Conservation (phyloP, 1,139 yeast genomes). For the Kurtzmaniella quercitrusa region DNA sequence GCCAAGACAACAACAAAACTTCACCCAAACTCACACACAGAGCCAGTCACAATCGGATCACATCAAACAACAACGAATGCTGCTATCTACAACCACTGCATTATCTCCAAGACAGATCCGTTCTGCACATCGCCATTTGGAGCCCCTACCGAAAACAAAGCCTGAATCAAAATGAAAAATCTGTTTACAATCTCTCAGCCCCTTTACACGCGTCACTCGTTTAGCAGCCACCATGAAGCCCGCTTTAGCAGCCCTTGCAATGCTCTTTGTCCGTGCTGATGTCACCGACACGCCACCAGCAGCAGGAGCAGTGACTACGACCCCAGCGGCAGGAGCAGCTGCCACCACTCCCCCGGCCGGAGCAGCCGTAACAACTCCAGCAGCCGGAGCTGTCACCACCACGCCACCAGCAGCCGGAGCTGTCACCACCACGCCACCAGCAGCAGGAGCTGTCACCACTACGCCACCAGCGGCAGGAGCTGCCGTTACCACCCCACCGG, state of each 20-base stretch:
- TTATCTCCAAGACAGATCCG: too few relatives aligned
- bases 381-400: constrained; percentile 11
- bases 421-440: constrained; percentile 9
- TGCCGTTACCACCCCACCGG: constrained; percentile 7
- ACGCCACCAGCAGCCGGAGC: constrained; percentile 11
- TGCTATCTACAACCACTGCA: too few relatives aligned
- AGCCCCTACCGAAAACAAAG: not conserved
- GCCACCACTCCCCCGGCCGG: constrained; percentile 11
- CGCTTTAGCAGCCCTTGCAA: constrained; percentile 9
- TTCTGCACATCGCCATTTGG: too few relatives aligned
- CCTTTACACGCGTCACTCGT: not conserved
- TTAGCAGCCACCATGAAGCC: constrained; percentile 1
- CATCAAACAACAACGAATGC: too few relatives aligned
- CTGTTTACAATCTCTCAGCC: not conserved
- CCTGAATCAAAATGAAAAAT: too few relatives aligned
- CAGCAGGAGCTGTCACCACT: constrained; percentile 8
- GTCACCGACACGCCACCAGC: constrained; percentile 5
- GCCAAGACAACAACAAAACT: too few relatives aligned
- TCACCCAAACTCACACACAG: too few relatives aligned
- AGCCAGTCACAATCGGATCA: too few relatives aligned
- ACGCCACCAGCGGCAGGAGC: constrained; percentile 8
- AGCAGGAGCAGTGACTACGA: constrained; percentile 7
- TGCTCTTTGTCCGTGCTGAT: constrained; percentile 5
- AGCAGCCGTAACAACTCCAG: constrained; percentile 10
- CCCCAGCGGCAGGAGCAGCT: constrained; percentile 9